Evolutionary conservation across 306 rosid species (phyloP), one percentile per base, ranked within the genome.

Genomic region (Acacia acuminata): DNA sequence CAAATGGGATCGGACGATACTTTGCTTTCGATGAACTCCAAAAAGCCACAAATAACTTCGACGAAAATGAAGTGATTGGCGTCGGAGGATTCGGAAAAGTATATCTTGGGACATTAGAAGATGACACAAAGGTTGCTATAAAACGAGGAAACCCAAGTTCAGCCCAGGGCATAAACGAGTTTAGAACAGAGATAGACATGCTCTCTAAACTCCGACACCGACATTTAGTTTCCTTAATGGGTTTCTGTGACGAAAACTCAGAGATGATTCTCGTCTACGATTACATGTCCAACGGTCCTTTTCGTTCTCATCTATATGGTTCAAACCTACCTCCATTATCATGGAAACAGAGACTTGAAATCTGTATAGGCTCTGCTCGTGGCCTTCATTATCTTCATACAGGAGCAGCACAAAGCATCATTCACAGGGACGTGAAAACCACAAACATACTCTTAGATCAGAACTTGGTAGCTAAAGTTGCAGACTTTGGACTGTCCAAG

Each of bases 211-310:
- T 95, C 11, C 87, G 98, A 11, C 98, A 95, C 78, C 90, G 97
- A 68, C 97, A 93, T 86, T 89, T 93, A n/a, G 97, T 95, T 58
- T 95, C 98, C 0, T 47, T 95, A 4, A 90, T 95, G 17, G 98
- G 98, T 0, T 92, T 77, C 78, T 95, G 98, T 40, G 95, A 95
- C 50, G 98, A 93, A 75, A 77, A 90, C 15, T 80, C 89, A 9
- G 98, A 95, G 88, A 93, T 95, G 98, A 85, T 95, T 77, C 90
- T 95, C 6, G 98, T 95, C 0, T 93, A 93, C 11, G 98, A 95
- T 66, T 89, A 90, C 89, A 92, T 95, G 97, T 82, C 94, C 55
- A 90, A 93, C 66, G 98, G 98, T 22, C 91, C 98, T 0, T 80
- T 95, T 66, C 93, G 96, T 2, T 93, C 91, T 70, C 97, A 93